Evolutionary conservation across 805 yeast genomes (phyloP), one percentile per base, ranked within the genome.

Genomic region (Ogataea pini): DNA sequence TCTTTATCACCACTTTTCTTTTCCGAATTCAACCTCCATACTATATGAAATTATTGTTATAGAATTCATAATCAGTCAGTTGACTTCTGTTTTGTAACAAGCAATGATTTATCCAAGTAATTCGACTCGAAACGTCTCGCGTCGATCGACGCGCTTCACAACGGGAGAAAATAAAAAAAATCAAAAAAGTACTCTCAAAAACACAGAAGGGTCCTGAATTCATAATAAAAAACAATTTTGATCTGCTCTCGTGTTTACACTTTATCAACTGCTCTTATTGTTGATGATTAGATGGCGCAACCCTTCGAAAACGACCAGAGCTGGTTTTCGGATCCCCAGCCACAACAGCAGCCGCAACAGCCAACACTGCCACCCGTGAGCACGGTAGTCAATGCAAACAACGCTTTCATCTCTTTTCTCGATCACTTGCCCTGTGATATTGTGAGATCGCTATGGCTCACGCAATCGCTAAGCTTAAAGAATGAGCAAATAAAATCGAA

Each of bases 381-480:
- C 39, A 59, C 67, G 0, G 58, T 67, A 16, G 52, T 59, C n/a
- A 59, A 60, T 27, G 67, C 66, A 1, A 61, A 61, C 33, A 67
- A 66, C 48, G 68, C 68, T 16, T 67, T 68, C 46, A 65, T 68
- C 10, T 68, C 70, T 7, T 64, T 67, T 9, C 53, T 70, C 44
- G 73, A 70, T 47, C 73, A 70, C 48, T 45, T 70, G 13, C 73
- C 73, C 1, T 70, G 73, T 49, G 73, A 70, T 44, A 51, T 70
- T 7, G 69, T 67, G 17, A 50, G 72, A 36, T 65, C 69, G 3
- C 46, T 70, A 39, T 70, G 73, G 73, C 31, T 70, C 8, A 60
- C 67, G 4, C 73, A 70, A 48, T 60, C 62, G 14, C 51, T 70
- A 34, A 56, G 62, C 24, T 41, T 69, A 24, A 52, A 57, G 34